Percentiles rank a stretch among this genome's conserved stretches.
Evolutionary conservation across 495 filamentous ascomycete genomes (phyloP).

Genomic region (Neurospora sp.): DNA sequence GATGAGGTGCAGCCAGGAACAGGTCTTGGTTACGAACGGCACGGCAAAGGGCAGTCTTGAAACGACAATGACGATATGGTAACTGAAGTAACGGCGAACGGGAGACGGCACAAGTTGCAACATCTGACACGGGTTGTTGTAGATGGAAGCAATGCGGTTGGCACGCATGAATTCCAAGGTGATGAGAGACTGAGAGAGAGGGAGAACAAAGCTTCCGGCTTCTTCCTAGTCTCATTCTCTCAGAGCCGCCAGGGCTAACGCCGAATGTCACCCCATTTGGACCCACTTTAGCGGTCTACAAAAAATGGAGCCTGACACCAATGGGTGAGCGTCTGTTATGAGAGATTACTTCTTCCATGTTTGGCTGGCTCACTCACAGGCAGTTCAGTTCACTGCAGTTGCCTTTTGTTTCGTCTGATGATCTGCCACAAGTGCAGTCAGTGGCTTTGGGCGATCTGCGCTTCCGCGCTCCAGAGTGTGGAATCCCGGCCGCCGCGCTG

Average conservation of each 20-base stretch:
- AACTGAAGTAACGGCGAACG: not conserved
- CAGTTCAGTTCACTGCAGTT: not conserved
- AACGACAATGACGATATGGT: not conserved
- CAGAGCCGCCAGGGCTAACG: too few relatives aligned
- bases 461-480: not conserved
- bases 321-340: too few relatives aligned
- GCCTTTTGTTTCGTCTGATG: not conserved
- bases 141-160: not conserved
- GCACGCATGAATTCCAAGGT: not conserved
- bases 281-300: too few relatives aligned
- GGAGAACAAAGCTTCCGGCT: not conserved
- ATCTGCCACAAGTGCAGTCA: not conserved
- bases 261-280: too few relatives aligned
- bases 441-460: not conserved
- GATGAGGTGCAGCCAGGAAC: not conserved
- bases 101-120: not conserved
- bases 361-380: not conserved
- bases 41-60: not conserved
- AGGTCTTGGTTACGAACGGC: not conserved
- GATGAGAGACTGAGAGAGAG: not conserved
- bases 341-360: too few relatives aligned
- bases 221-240: too few relatives aligned
- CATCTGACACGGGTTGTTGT: not conserved
- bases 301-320: too few relatives aligned
- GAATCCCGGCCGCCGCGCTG: not conserved